Evolutionary conservation across 2,329 filamentous ascomycete species (phyloP).

Genomic region (Ceratocystis variospora): DNA sequence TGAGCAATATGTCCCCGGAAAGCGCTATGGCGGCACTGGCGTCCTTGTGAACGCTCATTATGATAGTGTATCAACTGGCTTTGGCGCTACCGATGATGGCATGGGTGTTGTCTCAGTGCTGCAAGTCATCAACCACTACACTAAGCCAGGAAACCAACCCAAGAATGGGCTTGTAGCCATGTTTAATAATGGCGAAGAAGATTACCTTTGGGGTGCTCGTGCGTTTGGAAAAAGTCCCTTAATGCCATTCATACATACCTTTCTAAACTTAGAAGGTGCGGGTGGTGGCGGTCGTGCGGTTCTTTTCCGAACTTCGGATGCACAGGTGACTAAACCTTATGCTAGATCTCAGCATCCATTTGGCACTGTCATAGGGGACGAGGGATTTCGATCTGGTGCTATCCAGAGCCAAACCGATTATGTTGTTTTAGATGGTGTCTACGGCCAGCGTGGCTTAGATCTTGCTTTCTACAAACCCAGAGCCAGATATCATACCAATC

Average conservation of each 20-base stretch:
- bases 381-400: slow-evolving; percentile 67
- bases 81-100: slow-evolving; percentile 86
- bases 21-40: slow-evolving; percentile 50
- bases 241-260: slow-evolving; percentile 67
- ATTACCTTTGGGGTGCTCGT: slow-evolving; percentile 73
- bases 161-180: slow-evolving; percentile 69
- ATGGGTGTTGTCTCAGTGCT: slow-evolving; percentile 77
- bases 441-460: slow-evolving; percentile 78
- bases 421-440: slow-evolving; percentile 59
- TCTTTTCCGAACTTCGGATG: slow-evolving; percentile 77
- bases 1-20: slow-evolving; percentile 28
- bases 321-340: slow-evolving; percentile 72
- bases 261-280: slow-evolving; percentile 88
- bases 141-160: slow-evolving; percentile 54
- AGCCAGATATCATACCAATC: slow-evolving; percentile 75
- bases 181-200: slow-evolving; percentile 93
- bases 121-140: slow-evolving; percentile 79
- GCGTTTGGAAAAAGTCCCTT: slow-evolving; percentile 76
- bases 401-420: slow-evolving; percentile 86
- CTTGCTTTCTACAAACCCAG: slow-evolving; percentile 82
- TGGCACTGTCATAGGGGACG: slow-evolving; percentile 65
- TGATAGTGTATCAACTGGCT: slow-evolving; percentile 84
- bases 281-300: slow-evolving; percentile 80
- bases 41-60: slow-evolving; percentile 93
- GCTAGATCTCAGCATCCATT: slow-evolving; percentile 59